phyloP scores from a whole-genome alignment of 2,329 filamentous ascomycete species.

The Paecilomyces dactylethromorphus region DNA sequence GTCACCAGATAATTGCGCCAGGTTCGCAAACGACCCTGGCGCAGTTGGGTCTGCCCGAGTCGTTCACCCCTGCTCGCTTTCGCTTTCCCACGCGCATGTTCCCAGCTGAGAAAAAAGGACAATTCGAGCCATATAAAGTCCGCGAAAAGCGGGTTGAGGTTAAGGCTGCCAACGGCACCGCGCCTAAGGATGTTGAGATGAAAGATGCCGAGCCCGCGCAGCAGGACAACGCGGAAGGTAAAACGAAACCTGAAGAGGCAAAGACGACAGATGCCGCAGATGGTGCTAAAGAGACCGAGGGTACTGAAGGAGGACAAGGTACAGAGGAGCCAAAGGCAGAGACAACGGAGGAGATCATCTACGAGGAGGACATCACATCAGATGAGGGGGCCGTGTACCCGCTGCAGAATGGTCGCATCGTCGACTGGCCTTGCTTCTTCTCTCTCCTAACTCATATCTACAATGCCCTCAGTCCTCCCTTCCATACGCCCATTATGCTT shows the following conservation, averaged over 20 bases:
- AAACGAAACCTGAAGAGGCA: slow-evolving; percentile 5
- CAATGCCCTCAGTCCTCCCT: slow-evolving; percentile 78
- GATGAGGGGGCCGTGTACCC: slow-evolving; percentile 88
- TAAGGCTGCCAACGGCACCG: slow-evolving; percentile 21
- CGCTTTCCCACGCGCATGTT: slow-evolving; percentile 95
- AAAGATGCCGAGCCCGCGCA: slow-evolving; percentile 27
- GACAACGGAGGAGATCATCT: slow-evolving; percentile 50
- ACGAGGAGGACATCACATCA: slow-evolving; percentile 82
- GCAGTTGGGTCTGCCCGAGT: slow-evolving; percentile 81
- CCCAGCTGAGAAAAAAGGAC: slow-evolving; percentile 64
- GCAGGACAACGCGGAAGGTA: slow-evolving; percentile 7
- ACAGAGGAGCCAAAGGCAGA: slow-evolving; percentile 22
- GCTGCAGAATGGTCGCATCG: slow-evolving; percentile 71
- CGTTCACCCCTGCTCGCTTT: slow-evolving; percentile 81
- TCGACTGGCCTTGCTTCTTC: slow-evolving; percentile 88
- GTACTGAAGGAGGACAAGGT: slow-evolving; percentile 8
- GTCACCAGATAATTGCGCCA: slow-evolving; percentile 44
- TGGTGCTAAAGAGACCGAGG: slow-evolving; percentile 12
- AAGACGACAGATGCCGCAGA: slow-evolving; percentile 18
- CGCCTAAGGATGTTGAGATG: slow-evolving; percentile 39
- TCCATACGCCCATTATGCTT: slow-evolving; percentile 89
- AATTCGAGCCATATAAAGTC: slow-evolving; percentile 76
- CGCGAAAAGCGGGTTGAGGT: slow-evolving; percentile 42
- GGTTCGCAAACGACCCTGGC: slow-evolving; percentile 87
- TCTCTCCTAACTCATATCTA: slow-evolving; percentile 90